Evolutionary conservation across 352 stramenopile species (phyloP), one percentile per base, ranked within the genome.

Genomic region (Pythium chondricola): DNA sequence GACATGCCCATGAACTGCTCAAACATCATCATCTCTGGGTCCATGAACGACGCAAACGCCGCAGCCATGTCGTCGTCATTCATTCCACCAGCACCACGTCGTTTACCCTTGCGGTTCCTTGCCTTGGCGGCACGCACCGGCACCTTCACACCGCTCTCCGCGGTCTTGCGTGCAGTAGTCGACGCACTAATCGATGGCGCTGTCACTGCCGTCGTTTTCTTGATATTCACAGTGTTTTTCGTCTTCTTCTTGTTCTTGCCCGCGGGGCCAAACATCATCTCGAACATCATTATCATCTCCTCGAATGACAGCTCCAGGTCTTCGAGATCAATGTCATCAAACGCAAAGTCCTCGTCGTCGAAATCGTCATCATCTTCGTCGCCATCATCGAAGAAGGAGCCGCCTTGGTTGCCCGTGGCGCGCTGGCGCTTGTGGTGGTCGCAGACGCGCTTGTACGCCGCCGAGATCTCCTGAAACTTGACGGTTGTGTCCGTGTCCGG

Each of bases 241-340:
- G 8, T 33, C 7, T 13, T 33, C 5, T 30, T 41, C 24, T 52
- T 45, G 21, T 10, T 33, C 27, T 47, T 44, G 31, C 36, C 14
- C 1, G 10, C 20, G 35, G 39, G 42, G 0, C 65, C 65, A 57
- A 87, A 87, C 55, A 87, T 54, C 70, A 87, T 80, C 47, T 87
- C 60, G 27, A 87, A 87, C 75, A 87, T 83, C 54, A 74, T 71
- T 30, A 87, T 70, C 75, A 87, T 87, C 38, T 85, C 73, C 6
- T 85, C 72, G 33, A 84, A 70, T 21, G 74, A 77, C 31, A 69
- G 57, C 39, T 72, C 58, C 21, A 76, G 48, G 26, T 71, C 63
- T 25, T 69, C 60, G n/a, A 64, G 32, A 41, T 69, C 56, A 3
- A 52, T 39, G 10, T 56, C 64, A 14, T 64, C 67, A 24, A 70